These are phyloP conservation scores for Phytophthora megakarya DNA, from an alignment of 352 stramenopile genomes.

Conservation along the genomic window DNA sequence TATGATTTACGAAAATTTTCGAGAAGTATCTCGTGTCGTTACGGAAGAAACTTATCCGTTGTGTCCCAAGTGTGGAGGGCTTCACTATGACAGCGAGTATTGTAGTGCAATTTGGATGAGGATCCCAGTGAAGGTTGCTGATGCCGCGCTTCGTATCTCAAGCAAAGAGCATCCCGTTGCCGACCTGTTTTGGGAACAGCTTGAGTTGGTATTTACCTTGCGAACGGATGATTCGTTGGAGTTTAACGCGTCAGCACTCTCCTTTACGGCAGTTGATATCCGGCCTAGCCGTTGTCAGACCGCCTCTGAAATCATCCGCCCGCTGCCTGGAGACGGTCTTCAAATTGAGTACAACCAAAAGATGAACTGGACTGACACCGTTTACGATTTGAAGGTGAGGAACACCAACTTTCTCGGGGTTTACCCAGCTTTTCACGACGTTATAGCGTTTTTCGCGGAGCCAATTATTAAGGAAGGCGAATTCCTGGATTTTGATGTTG, in stretches of 20 bases:
- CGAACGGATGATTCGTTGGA: conserved; percentile 86
- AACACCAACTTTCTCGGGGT: conserved; percentile 84
- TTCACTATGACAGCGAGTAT: conserved; percentile 63
- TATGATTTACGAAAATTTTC: conserved; percentile 90
- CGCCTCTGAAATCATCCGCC: conserved; percentile 72
- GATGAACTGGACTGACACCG: conserved; percentile 74
- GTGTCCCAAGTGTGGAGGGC: conserved; percentile 61
- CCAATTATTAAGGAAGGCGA: conserved; percentile 52
- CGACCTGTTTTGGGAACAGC: conserved; percentile 82
- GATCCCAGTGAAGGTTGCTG: conserved; percentile 75
- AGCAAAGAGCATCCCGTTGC: conserved; percentile 59
- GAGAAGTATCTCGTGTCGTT: conserved; percentile 74
- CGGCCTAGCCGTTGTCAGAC: conserved; percentile 52
- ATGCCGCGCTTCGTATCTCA: conserved; percentile 76
- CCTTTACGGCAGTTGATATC: conserved; percentile 68
- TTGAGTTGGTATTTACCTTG: conserved; percentile 78
- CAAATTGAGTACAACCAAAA: conserved; percentile 85
- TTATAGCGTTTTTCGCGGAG: conserved; percentile 65
- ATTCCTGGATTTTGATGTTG: conserved; percentile 66
- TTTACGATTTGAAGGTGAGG: conserved; percentile 69
- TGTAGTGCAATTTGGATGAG: conserved; percentile 84
- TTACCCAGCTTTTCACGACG: conserved; percentile 67
- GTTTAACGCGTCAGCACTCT: conserved; percentile 60
- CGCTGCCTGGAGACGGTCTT: conserved; percentile 66
- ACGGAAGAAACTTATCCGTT: conserved; percentile 82